Conservation (phyloP, 2,329 filamentous ascomycete genomes). For the Chrysosporium keratinophilum region DNA sequence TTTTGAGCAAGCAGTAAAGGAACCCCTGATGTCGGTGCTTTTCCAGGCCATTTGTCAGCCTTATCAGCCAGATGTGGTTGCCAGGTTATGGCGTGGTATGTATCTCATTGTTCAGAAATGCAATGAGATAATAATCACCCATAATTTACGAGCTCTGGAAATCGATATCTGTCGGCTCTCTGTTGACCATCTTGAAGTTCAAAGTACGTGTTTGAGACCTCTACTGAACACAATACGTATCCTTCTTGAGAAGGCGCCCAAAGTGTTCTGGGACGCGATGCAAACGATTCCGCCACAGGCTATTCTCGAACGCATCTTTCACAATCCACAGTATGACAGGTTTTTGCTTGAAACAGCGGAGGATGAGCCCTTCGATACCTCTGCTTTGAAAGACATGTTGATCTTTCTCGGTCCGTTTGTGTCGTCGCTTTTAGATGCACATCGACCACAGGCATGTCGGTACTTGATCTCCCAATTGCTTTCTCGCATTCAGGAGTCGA, state of each 20-base stretch:
- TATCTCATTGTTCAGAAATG: conserved; percentile 63
- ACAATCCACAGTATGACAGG: conserved; percentile 56
- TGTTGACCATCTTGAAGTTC: conserved; percentile 56
- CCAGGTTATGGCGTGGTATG: conserved; percentile 70
- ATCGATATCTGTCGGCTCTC: conserved; percentile 53
- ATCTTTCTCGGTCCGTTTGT: conserved; percentile 73
- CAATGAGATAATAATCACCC: conserved; percentile 61
- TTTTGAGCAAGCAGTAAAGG: conserved; percentile 79
- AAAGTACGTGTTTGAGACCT: conserved; percentile 53
- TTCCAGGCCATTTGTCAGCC: conserved; percentile 49
- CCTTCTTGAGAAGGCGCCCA: conserved; percentile 63
- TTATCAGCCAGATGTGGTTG: conserved; percentile 45
- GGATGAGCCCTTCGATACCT: conserved; percentile 43
- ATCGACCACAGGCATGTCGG: conserved; percentile 69
- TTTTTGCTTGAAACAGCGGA: conserved; percentile 43
- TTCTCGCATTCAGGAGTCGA: conserved; percentile 40
- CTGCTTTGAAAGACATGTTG: conserved; percentile 54
- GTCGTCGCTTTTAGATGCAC: conserved; percentile 61
- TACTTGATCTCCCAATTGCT: conserved; percentile 68
- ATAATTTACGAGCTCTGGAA: conserved; percentile 69
- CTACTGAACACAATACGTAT: conserved; percentile 60
- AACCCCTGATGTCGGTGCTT: conserved; percentile 59
- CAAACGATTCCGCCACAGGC: conserved; percentile 67
- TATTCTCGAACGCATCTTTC: conserved; percentile 75
- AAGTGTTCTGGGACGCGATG: conserved; percentile 81